Conservation (phyloP, 164 flowering plant genomes). For the Annona cherimola region DNA sequence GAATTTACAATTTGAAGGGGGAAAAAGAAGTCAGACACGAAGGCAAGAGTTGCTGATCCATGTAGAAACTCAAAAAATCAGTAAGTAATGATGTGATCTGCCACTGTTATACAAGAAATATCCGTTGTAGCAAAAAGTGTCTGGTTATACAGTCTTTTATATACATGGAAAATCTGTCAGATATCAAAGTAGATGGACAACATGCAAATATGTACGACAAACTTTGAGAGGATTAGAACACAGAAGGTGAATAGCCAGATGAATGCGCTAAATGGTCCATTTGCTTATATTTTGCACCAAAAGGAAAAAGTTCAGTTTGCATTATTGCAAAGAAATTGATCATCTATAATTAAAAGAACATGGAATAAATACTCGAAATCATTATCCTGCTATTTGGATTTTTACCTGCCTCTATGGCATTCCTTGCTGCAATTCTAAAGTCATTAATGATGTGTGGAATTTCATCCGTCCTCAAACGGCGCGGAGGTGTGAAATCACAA, state of each 20-base stretch:
- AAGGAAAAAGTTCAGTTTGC: not conserved
- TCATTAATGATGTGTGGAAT: conserved; percentile 23
- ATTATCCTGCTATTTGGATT: too few species aligned
- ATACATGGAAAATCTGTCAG: too few species aligned
- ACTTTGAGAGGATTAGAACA: too few species aligned
- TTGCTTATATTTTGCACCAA: not conserved
- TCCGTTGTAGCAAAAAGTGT: too few species aligned
- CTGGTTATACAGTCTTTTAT: too few species aligned
- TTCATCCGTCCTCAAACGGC: conserved; percentile 21
- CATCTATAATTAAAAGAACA: not conserved
- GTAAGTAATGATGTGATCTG: too few species aligned
- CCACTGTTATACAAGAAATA: too few species aligned
- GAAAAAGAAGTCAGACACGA: not conserved
- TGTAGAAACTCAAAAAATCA: too few species aligned
- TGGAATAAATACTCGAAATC: not conserved
- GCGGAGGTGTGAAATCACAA: conserved; percentile 9
- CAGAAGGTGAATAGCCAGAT: not conserved
- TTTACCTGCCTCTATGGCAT: conserved; percentile 20
- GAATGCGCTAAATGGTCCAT: not conserved
- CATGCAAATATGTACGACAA: too few species aligned
- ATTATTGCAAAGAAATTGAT: not conserved
- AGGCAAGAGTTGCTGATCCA: too few species aligned
- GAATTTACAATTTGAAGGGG: not conserved
- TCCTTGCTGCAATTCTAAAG: conserved; percentile 26
- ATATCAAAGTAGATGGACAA: too few species aligned